Conservation (phyloP, 1,284 basidiomycete species). For the Polyporus tsugae region DNA sequence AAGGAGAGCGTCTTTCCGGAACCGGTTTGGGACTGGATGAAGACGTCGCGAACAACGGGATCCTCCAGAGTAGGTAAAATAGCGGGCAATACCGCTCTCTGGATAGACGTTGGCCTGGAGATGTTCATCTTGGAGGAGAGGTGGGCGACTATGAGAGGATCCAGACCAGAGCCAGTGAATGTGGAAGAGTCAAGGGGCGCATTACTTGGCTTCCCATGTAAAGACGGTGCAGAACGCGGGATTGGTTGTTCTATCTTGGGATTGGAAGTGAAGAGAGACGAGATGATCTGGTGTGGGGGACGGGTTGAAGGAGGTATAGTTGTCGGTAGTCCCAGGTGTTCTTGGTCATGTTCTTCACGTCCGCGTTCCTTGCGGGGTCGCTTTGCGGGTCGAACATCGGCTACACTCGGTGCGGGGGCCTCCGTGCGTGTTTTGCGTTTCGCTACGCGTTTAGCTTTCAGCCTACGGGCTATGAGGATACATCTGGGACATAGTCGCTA, state of each 20-base stretch:
- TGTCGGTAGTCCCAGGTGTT: conserved; percentile 25
- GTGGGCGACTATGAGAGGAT: conserved; percentile 85
- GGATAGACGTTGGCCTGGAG: conserved; percentile 90
- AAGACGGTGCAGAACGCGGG: conserved; percentile 39
- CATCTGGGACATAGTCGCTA: not conserved
- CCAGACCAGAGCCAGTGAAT: conserved; percentile 80
- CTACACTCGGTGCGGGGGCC: conserved; percentile 33
- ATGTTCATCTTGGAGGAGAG: conserved; percentile 86
- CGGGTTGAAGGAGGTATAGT: conserved; percentile 43
- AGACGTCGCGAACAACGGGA: conserved; percentile 74
- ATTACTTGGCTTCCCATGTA: conserved; percentile 74
- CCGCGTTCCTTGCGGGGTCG: conserved; percentile 53
- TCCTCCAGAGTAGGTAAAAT: conserved; percentile 62
- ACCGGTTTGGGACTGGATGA: conserved; percentile 98
- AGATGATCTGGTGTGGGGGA: conserved; percentile 77
- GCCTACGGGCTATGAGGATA: conserved; percentile 46
- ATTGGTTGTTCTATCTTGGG: conserved; percentile 64
- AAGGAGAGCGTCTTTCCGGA: conserved; percentile 98
- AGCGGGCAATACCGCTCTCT: conserved; percentile 82
- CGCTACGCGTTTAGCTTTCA: conserved; percentile 73
- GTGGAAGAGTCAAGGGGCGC: conserved; percentile 84
- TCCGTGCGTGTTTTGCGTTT: conserved; percentile 62
- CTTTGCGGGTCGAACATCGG: conserved; percentile 51
- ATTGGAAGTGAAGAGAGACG: conserved; percentile 90
- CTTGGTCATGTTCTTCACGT: conserved; percentile 31